These are phyloP conservation scores for Letharia lupina DNA, from an alignment of 495 filamentous ascomycete species.

Conservation along the genomic window DNA sequence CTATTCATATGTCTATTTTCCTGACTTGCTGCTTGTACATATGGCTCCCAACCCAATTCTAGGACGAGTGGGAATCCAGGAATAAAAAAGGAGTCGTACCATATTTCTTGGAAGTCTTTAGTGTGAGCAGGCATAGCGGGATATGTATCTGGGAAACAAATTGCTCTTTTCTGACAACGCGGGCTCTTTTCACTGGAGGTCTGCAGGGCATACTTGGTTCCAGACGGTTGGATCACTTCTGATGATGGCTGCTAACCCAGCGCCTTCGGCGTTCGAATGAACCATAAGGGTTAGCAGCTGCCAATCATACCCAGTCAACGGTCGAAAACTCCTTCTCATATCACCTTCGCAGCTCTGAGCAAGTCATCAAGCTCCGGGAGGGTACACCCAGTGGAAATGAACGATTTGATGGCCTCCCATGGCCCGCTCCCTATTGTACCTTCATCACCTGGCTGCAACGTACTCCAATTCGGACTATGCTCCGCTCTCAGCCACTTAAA, in stretches of 20 bases:
- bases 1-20: not conserved
- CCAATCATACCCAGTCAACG: not conserved
- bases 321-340: not conserved
- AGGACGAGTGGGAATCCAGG: not conserved
- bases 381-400: not conserved
- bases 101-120: not conserved
- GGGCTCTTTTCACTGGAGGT: not conserved
- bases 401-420: conserved; percentile 1
- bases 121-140: not conserved
- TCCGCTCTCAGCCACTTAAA: conserved; percentile 93
- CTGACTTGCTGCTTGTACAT: not conserved
- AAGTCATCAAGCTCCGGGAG: conserved; percentile 4
- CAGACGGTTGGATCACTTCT: not conserved
- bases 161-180: not conserved
- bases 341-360: conserved; percentile 11
- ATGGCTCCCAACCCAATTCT: not conserved
- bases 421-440: conserved; percentile 1
- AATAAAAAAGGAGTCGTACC: not conserved
- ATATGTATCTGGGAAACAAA: not conserved
- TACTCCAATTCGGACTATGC: conserved; percentile 80
- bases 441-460: conserved; percentile 49
- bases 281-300: not conserved
- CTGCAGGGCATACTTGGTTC: not conserved
- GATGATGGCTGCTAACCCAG: not conserved
- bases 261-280: not conserved